Evolutionary conservation across 2,329 filamentous ascomycete genomes (phyloP).

Genomic region (Clonostachys sp.): DNA sequence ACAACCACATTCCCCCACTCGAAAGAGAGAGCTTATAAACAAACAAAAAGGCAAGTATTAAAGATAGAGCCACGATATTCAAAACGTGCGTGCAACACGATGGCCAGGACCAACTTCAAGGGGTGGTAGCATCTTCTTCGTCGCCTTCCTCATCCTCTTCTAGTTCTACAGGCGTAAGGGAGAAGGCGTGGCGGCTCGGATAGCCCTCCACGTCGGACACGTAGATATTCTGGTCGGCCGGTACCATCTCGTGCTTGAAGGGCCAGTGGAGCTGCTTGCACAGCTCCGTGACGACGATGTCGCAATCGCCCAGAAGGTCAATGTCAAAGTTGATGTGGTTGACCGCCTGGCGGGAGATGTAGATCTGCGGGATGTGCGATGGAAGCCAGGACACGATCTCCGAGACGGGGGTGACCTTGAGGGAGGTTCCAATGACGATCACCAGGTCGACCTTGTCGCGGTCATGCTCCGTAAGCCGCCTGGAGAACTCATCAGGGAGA

Average conservation of each 20-base stretch:
- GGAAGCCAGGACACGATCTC: conserved; percentile 83
- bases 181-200: conserved; percentile 30
- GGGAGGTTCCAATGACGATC: conserved; percentile 90
- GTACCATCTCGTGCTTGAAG: conserved; percentile 77
- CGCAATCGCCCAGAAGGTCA: conserved; percentile 92
- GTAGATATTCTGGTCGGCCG: conserved; percentile 56
- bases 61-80: not conserved
- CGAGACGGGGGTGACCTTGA: conserved; percentile 93
- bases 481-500: conserved; percentile 78
- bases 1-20: too few species aligned
- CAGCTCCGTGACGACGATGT: conserved; percentile 83
- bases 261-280: conserved; percentile 79
- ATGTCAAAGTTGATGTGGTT: conserved; percentile 93
- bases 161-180: conserved; percentile 6
- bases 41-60: not conserved
- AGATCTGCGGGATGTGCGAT: conserved; percentile 79
- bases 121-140: not conserved
- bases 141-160: not conserved
- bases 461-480: conserved; percentile 77
- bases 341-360: conserved; percentile 81
- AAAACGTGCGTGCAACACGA: not conserved
- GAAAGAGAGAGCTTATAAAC: not conserved
- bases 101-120: conserved; percentile 1
- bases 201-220: conserved; percentile 34
- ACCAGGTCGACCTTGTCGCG: conserved; percentile 79